Evolutionary conservation across 768 basidiomycete genomes (phyloP).

Genomic region (Calocera viscosa): DNA sequence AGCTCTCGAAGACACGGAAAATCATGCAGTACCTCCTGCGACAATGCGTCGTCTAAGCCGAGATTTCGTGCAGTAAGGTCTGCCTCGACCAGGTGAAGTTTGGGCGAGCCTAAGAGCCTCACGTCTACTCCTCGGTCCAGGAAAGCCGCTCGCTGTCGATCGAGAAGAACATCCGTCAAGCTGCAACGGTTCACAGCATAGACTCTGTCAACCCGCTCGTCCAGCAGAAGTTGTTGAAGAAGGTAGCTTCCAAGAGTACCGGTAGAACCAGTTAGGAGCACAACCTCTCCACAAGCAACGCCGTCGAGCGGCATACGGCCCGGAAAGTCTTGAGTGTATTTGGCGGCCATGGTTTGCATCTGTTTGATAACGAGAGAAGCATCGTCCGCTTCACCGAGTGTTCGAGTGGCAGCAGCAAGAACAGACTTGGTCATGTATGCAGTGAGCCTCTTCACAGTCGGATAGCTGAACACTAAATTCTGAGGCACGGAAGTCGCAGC

Average conservation of each 20-base stretch:
- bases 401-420: constrained; percentile 6
- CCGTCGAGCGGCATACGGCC: neutral
- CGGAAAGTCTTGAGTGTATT: constrained; percentile 26
- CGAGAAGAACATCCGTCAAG: neutral
- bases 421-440: constrained; percentile 20
- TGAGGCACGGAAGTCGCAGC: constrained; percentile 10
- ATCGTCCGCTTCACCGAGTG: constrained; percentile 9
- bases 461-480: constrained; percentile 31
- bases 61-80: neutral
- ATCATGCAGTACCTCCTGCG: constrained; percentile 20
- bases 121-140: neutral
- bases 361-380: constrained; percentile 10
- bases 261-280: neutral
- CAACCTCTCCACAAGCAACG: neutral
- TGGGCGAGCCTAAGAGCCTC: neutral
- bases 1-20: constrained; percentile 20
- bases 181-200: neutral
- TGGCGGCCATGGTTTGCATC: constrained; percentile 33
- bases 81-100: neutral
- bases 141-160: neutral
- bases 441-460: constrained; percentile 28
- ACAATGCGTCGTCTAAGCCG: constrained; percentile 18
- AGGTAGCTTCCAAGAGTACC: neutral
- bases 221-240: neutral
- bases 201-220: neutral